Evolutionary conservation across 495 filamentous ascomycete genomes (phyloP).

Genomic region (Glutinoglossum americanum): DNA sequence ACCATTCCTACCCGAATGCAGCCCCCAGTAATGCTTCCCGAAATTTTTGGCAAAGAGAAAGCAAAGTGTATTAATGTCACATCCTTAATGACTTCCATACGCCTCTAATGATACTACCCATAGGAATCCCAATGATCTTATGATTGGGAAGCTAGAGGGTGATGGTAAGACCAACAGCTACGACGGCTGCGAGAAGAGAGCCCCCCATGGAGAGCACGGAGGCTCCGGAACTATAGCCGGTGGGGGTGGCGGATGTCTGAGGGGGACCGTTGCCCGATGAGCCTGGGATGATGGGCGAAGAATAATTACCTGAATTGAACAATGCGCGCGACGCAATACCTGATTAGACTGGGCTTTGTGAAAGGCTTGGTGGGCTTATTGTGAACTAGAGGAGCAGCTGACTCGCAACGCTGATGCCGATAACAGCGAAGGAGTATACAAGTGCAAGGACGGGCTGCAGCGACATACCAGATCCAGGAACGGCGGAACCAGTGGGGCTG

Average conservation of each 20-base stretch:
- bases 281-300: not conserved
- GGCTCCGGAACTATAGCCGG: not conserved
- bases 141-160: not conserved
- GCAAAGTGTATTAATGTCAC: not conserved
- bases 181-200: not conserved
- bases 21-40: not conserved
- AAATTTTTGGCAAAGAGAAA: not conserved
- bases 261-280: not conserved
- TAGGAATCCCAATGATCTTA: not conserved
- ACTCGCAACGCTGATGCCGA: conserved; percentile 1
- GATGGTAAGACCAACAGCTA: conserved; percentile 3
- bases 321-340: not conserved
- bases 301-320: not conserved
- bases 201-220: not conserved
- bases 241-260: not conserved
- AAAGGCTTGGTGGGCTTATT: not conserved
- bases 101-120: not conserved
- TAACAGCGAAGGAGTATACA: not conserved
- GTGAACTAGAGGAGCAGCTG: not conserved
- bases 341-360: conserved; percentile 1
- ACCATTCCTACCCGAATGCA: not conserved
- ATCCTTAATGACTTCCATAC: not conserved
- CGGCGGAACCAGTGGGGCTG: not conserved
- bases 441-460: not conserved
- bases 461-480: not conserved